A percentile compares a stretch with the other conserved stretches of the same genome.
These are phyloP conservation scores for Aotearoamyces nothofagi DNA, from an alignment of 2,329 filamentous ascomycete species.

Conservation along the genomic window DNA sequence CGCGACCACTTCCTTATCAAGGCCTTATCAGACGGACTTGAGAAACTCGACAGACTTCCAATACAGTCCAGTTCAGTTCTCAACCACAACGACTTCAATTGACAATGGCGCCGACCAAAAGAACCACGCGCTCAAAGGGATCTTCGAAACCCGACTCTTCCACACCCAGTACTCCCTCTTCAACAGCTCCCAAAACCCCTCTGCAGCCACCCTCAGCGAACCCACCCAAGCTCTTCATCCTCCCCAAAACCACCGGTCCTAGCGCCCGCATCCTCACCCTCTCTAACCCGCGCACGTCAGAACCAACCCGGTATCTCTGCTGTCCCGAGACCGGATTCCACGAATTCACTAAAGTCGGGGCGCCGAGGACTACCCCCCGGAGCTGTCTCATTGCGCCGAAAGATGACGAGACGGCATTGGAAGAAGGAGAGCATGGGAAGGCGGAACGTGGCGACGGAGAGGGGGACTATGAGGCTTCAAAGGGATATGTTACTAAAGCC, in stretches of 20 bases:
- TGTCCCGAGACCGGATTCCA: constrained; percentile 47
- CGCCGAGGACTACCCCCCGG: constrained; percentile 35
- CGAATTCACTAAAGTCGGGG: constrained; percentile 45
- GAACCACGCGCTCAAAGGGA: constrained; percentile 14
- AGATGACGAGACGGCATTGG: constrained; percentile 9
- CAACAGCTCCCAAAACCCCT: constrained; percentile 15
- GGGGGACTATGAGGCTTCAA: constrained; percentile 5
- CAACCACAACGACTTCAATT: too few relatives aligned
- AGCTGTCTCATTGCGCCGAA: constrained; percentile 40
- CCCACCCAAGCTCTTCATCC: constrained; percentile 41
- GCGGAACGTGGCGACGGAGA: constrained; percentile 8
- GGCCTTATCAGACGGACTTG: too few relatives aligned
- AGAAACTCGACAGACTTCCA: too few relatives aligned
- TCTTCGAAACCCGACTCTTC: constrained; percentile 10
- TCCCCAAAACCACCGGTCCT: constrained; percentile 37
- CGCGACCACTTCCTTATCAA: too few relatives aligned
- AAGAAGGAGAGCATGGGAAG: constrained; percentile 13
- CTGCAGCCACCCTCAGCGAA: constrained; percentile 20
- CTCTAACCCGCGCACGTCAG: constrained; percentile 39
- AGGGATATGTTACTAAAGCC: constrained; percentile 43
- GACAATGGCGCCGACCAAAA: too few relatives aligned
- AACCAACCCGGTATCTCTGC: constrained; percentile 42
- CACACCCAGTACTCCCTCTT: constrained; percentile 11
- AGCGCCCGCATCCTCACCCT: constrained; percentile 43
- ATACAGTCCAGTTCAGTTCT: too few relatives aligned